Evolutionary conservation across 257 asterid genomes (phyloP).

Genomic region (Salvia rosmarinus): DNA sequence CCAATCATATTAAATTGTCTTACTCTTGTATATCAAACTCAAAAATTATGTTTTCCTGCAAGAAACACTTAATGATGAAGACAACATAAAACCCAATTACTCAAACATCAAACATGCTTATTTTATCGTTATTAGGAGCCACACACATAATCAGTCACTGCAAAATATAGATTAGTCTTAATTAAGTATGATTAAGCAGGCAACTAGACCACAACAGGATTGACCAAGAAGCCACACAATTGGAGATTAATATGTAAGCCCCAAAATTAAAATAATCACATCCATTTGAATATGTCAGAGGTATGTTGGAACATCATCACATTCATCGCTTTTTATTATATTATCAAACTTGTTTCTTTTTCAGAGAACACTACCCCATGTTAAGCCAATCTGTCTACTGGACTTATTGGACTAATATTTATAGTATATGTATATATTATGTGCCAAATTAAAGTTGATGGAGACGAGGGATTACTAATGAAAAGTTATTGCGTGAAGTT

Average conservation of each 20-base stretch:
- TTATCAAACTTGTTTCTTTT: slow-evolving; percentile 26
- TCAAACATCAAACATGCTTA: slow-evolving; percentile 25
- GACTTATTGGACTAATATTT: slow-evolving; percentile 15
- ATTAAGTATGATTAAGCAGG: slow-evolving; percentile 23
- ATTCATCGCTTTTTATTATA: slow-evolving; percentile 14
- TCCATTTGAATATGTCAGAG: slow-evolving; percentile 39
- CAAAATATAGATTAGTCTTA: slow-evolving; percentile 30
- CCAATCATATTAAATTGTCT: not conserved
- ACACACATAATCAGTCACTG: slow-evolving; percentile 21
- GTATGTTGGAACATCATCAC: slow-evolving; percentile 40
- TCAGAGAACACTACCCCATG: slow-evolving; percentile 33
- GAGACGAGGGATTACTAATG: slow-evolving; percentile 19
- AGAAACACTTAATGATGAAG: slow-evolving; percentile 30
- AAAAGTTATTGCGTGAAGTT: slow-evolving; percentile 30
- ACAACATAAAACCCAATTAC: slow-evolving; percentile 34
- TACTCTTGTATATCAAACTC: not conserved
- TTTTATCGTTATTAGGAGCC: slow-evolving; percentile 29
- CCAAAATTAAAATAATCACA: slow-evolving; percentile 35
- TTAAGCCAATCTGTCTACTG: slow-evolving; percentile 27
- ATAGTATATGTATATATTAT: not conserved
- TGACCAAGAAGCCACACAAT: slow-evolving; percentile 38
- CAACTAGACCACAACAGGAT: slow-evolving; percentile 35
- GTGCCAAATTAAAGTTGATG: slow-evolving; percentile 13
- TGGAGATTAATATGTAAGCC: slow-evolving; percentile 32
- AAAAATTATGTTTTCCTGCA: slow-evolving; percentile 14